These are phyloP conservation scores for Claviceps sp. DNA, from an alignment of 2,329 filamentous ascomycete species.

Conservation along the genomic window DNA sequence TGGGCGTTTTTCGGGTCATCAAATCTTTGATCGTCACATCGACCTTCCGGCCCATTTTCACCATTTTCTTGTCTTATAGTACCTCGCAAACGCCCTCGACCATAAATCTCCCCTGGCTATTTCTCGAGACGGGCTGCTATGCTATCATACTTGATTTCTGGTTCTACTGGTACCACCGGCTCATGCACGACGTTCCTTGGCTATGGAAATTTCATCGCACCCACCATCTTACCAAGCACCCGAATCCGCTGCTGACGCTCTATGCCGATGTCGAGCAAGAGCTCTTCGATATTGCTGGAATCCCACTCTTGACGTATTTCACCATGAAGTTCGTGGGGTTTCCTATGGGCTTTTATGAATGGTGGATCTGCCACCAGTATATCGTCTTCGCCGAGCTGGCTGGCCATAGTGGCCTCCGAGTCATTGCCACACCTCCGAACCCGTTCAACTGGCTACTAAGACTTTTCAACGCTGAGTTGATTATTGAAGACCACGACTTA, in stretches of 20 bases:
- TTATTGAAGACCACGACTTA: constrained; percentile 6
- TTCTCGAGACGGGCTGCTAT: constrained; percentile 2
- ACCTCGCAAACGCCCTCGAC: neutral
- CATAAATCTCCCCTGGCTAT: neutral
- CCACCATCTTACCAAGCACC: constrained; percentile 6
- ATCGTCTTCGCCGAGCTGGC: constrained; percentile 4
- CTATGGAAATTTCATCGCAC: constrained; percentile 6
- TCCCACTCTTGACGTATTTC: constrained; percentile 5
- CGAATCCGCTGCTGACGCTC: constrained; percentile 3
- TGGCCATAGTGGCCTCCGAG: constrained; percentile 4
- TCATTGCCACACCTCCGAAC: constrained; percentile 3
- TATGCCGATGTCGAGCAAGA: constrained; percentile 6
- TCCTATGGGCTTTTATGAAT: constrained; percentile 6
- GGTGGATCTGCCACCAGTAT: constrained; percentile 7
- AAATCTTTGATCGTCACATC: constrained; percentile 2
- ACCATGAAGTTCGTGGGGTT: constrained; percentile 5
- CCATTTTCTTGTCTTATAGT: constrained; percentile 2
- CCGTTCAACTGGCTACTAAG: constrained; percentile 4
- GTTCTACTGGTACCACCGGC: constrained; percentile 7
- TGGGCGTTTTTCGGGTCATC: constrained; percentile 2
- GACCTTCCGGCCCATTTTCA: constrained; percentile 3
- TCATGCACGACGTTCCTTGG: constrained; percentile 4
- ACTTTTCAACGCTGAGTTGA: constrained; percentile 1
- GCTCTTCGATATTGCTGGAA: constrained; percentile 4
- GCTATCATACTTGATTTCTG: constrained; percentile 5